Evolutionary conservation across 768 basidiomycete species (phyloP), one percentile per base, ranked within the genome.

Genomic region (Termitomyces sp.): DNA sequence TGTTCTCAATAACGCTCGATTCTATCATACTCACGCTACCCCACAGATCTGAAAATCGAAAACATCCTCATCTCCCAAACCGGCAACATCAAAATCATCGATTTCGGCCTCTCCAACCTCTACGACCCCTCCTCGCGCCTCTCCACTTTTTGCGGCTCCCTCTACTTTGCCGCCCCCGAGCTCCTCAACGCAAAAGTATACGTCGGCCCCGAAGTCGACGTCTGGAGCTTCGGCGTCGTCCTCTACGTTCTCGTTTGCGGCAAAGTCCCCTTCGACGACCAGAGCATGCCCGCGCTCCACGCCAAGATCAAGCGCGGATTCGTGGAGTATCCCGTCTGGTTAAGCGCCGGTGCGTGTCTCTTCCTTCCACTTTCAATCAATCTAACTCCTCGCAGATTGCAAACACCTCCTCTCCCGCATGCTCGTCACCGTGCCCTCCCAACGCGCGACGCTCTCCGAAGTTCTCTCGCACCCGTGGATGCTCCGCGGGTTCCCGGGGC

Each of bases 81-180:
- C 0, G 97, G 97, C 11, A 98, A 98, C 75, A 98, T 98, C 80
- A 99, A 98, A 81, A 98, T 98, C 60, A 99, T 98, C 71, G 96
- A 99, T 73, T 99, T 98, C 73, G 97, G 97, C 47, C 81, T 99
- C 8, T 98, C 96, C 2, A 99, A 98, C 74, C 81, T 99, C 12
- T 98, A 87, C 70, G 85, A 96, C 65, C 96, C 97, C 2, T 66
- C 74, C 9, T 66, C 73, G 48, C 92, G 95, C 68, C 84, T 99
- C 1, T 84, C 90, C 23, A 99, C 97, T 0, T 99, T 99, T 69
- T 99, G 97, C 66, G 96, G 97, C 21, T 97, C 93, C 0, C 78
- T 99, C 27, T 99, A 99, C 73, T 99, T 99, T 75, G 97, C 97
- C 32, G 97, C 97, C 0, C 97, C 97, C 6, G 96, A 99, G 71